Base-by-base conservation (phyloP, 1,284 basidiomycete genomes). In the Tilletia setariae region DNA sequence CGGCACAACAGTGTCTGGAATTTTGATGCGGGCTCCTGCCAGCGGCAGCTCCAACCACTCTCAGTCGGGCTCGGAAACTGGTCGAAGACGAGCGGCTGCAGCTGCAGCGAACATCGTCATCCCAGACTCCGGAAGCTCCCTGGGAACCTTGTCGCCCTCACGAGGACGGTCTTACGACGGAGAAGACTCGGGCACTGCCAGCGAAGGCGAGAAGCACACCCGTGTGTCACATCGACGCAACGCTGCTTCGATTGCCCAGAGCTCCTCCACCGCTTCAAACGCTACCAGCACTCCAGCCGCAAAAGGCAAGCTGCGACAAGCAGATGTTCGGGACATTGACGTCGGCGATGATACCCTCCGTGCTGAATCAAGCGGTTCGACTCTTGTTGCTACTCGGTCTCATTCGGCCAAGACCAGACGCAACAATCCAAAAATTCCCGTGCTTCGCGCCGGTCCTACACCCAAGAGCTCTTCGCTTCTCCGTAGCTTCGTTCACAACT, bases 171-270 rank as follows among this genome's bases (percentile, higher is more conserved):
- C 46, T n/a, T 49, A 4, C 46, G 4, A 6, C 46, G 46, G 21
- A 3, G 19, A 6, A 15, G 21, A 25, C 28, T 61, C 56, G 8
- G 56, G 35, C 2, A 32, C 56, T 8, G 56, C 56, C 2, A 30
- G 15, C 15, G 56, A 61, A 30, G 56, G 56, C 2, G 28, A 21
- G 8, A 61, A 61, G 28, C 56, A 61, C 32, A 61, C 56, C n/a
- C 28, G 56, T 35, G 28, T 30, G 30, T 15, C 32, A 23, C 19
- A 49, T 4, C 46, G 46, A 16, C 46, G 21, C 19, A 16, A 16
- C 16, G 16, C 46, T 19, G 46, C 46, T 49, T 6, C 46, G 4
- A 16, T 23, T 16, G 16, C 46, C 7, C 6, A 3, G 46, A 49
- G 46, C 46, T 19, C 19, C 46, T 19, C 19, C 6, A 19, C 6